Conservation (phyloP, 495 filamentous ascomycete genomes). For the Pseudoneurospora amorphoporcata region DNA sequence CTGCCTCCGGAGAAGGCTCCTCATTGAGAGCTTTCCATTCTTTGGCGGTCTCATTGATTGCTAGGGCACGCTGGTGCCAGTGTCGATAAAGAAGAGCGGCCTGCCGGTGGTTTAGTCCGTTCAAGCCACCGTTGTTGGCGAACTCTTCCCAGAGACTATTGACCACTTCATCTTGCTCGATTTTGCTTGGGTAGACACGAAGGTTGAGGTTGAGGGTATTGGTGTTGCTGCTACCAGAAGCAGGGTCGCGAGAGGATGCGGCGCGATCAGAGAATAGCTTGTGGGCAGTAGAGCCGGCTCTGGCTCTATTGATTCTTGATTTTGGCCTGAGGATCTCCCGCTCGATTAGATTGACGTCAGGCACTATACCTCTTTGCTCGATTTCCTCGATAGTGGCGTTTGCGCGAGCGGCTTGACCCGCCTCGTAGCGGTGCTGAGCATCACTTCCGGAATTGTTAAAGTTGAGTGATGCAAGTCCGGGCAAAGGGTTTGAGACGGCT, state of each 20-base stretch:
- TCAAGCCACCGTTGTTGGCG: not conserved
- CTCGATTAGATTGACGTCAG: conserved; percentile 6
- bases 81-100: not conserved
- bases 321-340: not conserved
- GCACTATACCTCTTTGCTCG: conserved; percentile 13
- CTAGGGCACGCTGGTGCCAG: not conserved
- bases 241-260: not conserved
- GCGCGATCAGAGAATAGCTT: conserved; percentile 3
- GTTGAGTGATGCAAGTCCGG: not conserved
- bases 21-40: conserved; percentile 1
- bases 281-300: not conserved
- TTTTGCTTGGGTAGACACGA: not conserved
- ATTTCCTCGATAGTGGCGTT: conserved; percentile 14
- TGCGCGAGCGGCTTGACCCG: conserved; percentile 6
- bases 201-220: not conserved
- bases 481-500: not conserved
- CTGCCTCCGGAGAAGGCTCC: not conserved
- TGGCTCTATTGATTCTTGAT: not conserved
- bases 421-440: conserved; percentile 1
- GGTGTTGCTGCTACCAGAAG: not conserved
- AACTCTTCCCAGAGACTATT: not conserved
- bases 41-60: conserved; percentile 3
- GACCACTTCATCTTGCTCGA: not conserved
- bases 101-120: not conserved
- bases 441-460: not conserved